phyloP scores from a whole-genome alignment of 192 early-diverging fungal genomes.

The Coemansia asiatica region DNA sequence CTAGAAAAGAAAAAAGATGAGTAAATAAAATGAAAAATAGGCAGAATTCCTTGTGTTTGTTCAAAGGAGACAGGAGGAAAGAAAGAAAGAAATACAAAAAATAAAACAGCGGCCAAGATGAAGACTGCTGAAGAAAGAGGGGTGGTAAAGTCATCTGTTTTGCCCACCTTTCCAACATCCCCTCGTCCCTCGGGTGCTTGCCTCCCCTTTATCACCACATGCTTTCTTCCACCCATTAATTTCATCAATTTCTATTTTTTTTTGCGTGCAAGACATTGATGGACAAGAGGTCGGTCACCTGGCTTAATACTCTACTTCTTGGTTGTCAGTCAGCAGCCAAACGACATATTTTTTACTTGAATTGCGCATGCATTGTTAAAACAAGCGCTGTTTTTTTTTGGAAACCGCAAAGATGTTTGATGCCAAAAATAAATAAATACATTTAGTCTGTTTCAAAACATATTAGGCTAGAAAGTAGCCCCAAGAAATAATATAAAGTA shows the following conservation, averaged over 20 bases:
- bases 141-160: constrained; percentile 3
- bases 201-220: neutral
- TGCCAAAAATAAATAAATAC: neutral
- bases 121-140: neutral
- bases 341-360: neutral
- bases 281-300: neutral
- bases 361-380: neutral
- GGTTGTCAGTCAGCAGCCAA: neutral
- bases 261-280: neutral
- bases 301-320: neutral
- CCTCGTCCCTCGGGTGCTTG: neutral
- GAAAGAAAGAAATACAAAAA: constrained; percentile 3
- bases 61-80: neutral
- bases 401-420: too few species aligned
- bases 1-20: neutral
- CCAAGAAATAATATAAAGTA: neutral
- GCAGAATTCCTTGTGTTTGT: neutral
- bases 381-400: too few species aligned
- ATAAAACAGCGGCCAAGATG: neutral
- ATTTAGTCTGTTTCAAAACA: neutral
- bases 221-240: neutral
- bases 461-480: neutral
- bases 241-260: neutral
- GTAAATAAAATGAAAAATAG: neutral
- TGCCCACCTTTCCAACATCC: constrained; percentile 8